Conservation (phyloP, 2,329 filamentous ascomycete genomes). For the Neofusicoccum sp. region DNA sequence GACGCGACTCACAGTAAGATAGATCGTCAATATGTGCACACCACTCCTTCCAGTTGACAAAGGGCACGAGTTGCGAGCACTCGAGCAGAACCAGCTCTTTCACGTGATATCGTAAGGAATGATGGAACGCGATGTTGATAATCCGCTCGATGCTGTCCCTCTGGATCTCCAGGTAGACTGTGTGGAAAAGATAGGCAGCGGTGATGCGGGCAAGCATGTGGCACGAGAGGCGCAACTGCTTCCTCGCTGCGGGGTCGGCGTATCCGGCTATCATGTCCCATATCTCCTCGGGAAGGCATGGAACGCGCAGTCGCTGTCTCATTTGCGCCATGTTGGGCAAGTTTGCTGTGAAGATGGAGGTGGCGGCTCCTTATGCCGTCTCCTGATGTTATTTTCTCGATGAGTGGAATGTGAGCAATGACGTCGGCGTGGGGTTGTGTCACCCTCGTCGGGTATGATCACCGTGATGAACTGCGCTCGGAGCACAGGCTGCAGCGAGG, state of each 20-base stretch:
- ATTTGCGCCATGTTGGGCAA: background rate
- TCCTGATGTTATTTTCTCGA: background rate
- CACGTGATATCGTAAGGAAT: constrained; percentile 1
- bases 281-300: constrained; percentile 1
- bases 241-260: background rate
- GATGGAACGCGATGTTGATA: constrained; percentile 5
- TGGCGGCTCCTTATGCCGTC: background rate
- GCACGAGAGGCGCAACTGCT: background rate
- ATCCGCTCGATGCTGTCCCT: constrained; percentile 6
- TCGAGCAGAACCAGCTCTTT: background rate
- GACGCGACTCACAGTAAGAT: background rate
- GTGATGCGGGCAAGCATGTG: background rate
- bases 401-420: background rate
- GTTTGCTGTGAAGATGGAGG: too few relatives aligned
- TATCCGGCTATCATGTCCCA: constrained; percentile 8
- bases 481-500: background rate
- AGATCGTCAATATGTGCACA: background rate
- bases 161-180: background rate
- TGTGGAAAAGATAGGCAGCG: background rate
- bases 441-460: background rate
- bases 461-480: background rate
- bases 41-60: background rate
- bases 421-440: background rate
- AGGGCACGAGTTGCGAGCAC: background rate
- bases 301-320: background rate